Conservation (phyloP, 805 yeast species). For the Candida piceae region DNA sequence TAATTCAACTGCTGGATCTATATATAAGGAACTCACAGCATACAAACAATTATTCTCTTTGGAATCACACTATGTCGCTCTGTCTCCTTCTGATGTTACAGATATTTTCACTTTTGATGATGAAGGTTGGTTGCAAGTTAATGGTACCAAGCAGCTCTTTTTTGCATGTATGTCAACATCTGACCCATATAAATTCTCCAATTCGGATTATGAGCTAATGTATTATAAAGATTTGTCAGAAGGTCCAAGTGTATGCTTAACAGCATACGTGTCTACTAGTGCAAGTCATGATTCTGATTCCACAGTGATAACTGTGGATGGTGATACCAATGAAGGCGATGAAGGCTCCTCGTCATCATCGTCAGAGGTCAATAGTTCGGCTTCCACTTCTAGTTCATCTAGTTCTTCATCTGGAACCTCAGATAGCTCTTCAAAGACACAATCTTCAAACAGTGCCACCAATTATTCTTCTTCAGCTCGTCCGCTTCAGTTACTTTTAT, state of each 20-base stretch:
- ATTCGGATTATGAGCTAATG: background rate
- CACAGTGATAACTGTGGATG: no score
- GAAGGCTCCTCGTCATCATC: no score
- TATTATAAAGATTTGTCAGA: background rate
- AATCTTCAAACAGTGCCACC: no score
- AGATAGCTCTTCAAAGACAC: no score
- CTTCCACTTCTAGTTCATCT: no score
- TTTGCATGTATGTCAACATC: constrained; percentile 1
- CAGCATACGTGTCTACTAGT: no score
- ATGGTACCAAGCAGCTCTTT: background rate
- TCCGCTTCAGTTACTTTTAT: no score
- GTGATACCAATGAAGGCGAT: background rate
- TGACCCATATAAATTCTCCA: background rate
- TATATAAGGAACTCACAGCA: background rate
- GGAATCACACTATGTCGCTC: background rate
- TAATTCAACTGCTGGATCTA: no score
- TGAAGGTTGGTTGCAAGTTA: background rate
- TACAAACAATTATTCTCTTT: background rate
- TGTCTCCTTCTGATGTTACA: background rate
- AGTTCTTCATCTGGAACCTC: no score
- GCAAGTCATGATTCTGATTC: no score
- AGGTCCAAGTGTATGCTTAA: background rate
- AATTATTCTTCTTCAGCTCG: no score
- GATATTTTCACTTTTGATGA: background rate
- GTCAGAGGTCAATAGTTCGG: no score